Percentiles rank a stretch among this genome's conserved stretches.
Conservation (phyloP, 139 green algal species). For the Chlorella vulgaris region DNA sequence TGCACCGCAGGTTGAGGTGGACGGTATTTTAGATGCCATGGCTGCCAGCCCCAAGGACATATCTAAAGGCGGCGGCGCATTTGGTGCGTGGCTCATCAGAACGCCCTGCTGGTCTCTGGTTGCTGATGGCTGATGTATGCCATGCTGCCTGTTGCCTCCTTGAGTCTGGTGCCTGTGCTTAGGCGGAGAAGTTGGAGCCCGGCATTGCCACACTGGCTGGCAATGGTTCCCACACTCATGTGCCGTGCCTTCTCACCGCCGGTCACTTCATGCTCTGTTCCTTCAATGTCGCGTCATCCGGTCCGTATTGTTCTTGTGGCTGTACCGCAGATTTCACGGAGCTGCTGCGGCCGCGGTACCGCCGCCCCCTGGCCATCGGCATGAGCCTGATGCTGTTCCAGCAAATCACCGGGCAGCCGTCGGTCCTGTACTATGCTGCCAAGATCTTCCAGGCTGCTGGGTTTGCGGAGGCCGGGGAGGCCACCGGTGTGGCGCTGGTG, state of each 20-base stretch:
- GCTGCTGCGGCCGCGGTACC: slow-evolving; percentile 46
- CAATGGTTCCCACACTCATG: background rate
- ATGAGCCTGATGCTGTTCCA: slow-evolving; percentile 85
- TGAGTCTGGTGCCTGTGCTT: background rate
- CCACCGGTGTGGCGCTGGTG: slow-evolving; percentile 68
- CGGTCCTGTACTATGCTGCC: slow-evolving; percentile 87
- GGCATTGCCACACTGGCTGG: too few species aligned
- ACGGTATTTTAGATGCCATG: slow-evolving; percentile 28
- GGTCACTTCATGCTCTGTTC: too few species aligned
- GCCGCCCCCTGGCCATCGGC: slow-evolving; percentile 66
- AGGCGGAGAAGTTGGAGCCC: too few species aligned
- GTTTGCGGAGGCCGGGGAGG: slow-evolving; percentile 58
- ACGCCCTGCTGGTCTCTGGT: too few species aligned
- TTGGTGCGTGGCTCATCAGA: background rate
- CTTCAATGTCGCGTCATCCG: too few species aligned
- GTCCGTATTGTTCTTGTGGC: too few species aligned
- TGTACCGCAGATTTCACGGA: slow-evolving; percentile 24
- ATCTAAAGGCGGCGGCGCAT: slow-evolving; percentile 12
- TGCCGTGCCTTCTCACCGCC: too few species aligned
- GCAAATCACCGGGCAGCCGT: slow-evolving; percentile 93
- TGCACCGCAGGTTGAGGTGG: slow-evolving; percentile 14
- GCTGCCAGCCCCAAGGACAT: background rate
- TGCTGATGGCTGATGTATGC: too few species aligned
- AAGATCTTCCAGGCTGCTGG: slow-evolving; percentile 76
- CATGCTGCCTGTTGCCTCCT: background rate